phyloP scores from a whole-genome alignment of 768 basidiomycete genomes.

The Tylopilus intermedius region DNA sequence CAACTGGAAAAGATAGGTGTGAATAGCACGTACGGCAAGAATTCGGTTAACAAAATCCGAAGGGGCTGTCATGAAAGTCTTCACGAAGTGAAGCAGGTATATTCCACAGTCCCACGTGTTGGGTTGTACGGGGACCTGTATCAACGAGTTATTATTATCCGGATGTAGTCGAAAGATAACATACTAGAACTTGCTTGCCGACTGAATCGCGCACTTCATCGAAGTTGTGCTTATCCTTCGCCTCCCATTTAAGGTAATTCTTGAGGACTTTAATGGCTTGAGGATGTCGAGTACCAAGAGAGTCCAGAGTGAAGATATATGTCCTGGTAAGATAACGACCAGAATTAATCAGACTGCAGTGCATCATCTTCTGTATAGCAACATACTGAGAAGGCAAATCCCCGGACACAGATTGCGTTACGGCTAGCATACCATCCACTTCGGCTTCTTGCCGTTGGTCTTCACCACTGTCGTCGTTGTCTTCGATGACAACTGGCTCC shows the following conservation, averaged over 20 bases:
- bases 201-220: conserved; percentile 35
- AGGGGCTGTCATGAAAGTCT: conserved; percentile 69
- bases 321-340: conserved; percentile 41
- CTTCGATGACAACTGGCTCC: conserved; percentile 4
- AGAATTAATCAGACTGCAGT: background rate
- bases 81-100: conserved; percentile 83
- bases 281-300: conserved; percentile 70
- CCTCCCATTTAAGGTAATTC: conserved; percentile 72
- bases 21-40: conserved; percentile 21
- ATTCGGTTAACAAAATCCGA: conserved; percentile 47
- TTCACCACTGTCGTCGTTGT: conserved; percentile 26
- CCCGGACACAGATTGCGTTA: conserved; percentile 13
- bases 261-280: conserved; percentile 57
- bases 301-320: conserved; percentile 86
- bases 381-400: conserved; percentile 23
- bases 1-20: background rate
- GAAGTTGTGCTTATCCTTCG: conserved; percentile 58
- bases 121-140: conserved; percentile 79
- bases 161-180: conserved; percentile 13
- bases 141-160: conserved; percentile 1
- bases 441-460: conserved; percentile 31
- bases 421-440: conserved; percentile 28
- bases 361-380: background rate
- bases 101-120: conserved; percentile 93
- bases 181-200: conserved; percentile 51